Base-by-base conservation (phyloP, 2,329 filamentous ascomycete genomes). In the Colletotrichum musicola region DNA sequence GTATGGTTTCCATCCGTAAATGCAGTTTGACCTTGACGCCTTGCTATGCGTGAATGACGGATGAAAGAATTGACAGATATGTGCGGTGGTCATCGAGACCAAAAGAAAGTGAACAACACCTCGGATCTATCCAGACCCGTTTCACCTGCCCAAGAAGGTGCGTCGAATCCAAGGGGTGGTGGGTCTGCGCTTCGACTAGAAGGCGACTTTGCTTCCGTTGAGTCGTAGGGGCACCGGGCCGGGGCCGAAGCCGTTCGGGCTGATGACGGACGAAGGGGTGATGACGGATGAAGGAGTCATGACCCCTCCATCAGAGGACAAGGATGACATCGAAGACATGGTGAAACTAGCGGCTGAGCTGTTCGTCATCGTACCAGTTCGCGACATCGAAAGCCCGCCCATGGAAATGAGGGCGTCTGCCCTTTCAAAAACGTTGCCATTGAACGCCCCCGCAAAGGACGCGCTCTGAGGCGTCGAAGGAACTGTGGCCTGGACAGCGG, bases 401-500 rank as follows among this genome's bases (percentile, higher is more conserved):
- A 85, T 86, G 4, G 84, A 84, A 69, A 89, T 86, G 53, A 89
- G 79, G 6, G 86, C 82, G 62, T 89, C 87, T 0, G 88, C 88
- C 18, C 88, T 81, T 73, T 89, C 86, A 75, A 89, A 89, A n/a
- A 89, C 85, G 71, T 88, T 83, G 12, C 87, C 86, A 2, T 83
- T 81, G 69, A 90, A 89, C 1, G 85, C 83, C 16, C 81, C 80
- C 7, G 84, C 83, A 74, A 90, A 89, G 0, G 86, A 87, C 2
- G 81, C 84, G 68, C 83, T 88, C 75, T 89, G 84, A 10, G 89
- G 89, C 0, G 89, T 93, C 3, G 88, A 93, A 4, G 93, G 92
- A 12, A 97, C 91, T 0, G 94, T 98, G 1, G 95, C 94, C 79
- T 97, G 94, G 62, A 94, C 93, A 20, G 95, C 95, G 6, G 95